These are phyloP conservation scores for Russula vinacea DNA, from an alignment of 768 basidiomycete genomes.

Conservation along the genomic window DNA sequence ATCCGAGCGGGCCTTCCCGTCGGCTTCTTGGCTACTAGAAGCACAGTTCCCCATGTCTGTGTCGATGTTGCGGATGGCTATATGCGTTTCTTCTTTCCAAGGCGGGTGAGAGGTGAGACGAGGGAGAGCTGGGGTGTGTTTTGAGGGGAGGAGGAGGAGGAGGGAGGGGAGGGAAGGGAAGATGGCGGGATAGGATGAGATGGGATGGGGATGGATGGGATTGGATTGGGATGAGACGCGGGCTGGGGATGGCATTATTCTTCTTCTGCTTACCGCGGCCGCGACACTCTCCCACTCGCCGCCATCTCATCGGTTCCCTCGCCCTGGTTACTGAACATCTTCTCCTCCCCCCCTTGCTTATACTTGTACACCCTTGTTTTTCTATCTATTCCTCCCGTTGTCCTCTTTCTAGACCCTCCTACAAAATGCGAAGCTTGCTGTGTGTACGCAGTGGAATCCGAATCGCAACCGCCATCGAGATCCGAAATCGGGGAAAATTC, in stretches of 20 bases:
- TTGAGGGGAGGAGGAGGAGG: neutral
- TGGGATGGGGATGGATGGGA: neutral
- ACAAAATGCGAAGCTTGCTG: neutral
- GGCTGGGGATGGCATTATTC: slow-evolving; percentile 2
- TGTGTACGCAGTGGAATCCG: neutral
- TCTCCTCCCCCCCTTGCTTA: neutral
- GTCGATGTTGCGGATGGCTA: neutral
- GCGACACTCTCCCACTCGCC: neutral
- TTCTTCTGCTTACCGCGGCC: neutral
- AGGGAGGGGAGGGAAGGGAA: neutral
- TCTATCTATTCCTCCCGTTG: neutral
- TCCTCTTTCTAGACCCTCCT: neutral
- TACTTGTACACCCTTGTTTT: neutral
- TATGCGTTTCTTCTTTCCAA: neutral
- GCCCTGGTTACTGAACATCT: slow-evolving; percentile 9
- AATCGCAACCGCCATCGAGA: neutral
- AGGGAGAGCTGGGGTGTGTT: neutral
- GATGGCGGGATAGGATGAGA: slow-evolving; percentile 11
- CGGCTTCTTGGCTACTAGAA: slow-evolving; percentile 52
- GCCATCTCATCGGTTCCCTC: neutral
- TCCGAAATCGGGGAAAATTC: slow-evolving; percentile 6
- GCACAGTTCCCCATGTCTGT: slow-evolving; percentile 64
- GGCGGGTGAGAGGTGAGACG: neutral
- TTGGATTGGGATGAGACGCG: neutral
- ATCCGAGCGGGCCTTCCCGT: slow-evolving; percentile 61